Evolutionary conservation across 2,329 filamentous ascomycete species (phyloP).

Genomic region (Escovopsis weberi): DNA sequence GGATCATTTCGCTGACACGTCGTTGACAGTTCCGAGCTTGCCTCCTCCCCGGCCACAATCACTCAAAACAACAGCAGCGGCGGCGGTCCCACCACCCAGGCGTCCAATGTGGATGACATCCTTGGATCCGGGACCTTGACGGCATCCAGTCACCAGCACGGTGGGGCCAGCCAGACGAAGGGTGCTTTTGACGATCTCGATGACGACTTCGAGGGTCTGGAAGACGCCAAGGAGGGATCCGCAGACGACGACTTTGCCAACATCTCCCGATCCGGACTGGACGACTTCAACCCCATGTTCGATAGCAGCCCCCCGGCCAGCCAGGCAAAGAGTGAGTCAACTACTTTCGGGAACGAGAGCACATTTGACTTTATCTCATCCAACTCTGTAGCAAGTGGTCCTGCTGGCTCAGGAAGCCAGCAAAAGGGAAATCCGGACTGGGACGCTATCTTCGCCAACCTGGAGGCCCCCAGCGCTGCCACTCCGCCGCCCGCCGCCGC

Average conservation of each 20-base stretch:
- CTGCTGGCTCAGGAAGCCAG: conserved; percentile 22
- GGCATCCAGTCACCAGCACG: conserved; percentile 15
- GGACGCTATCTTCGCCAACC: conserved; percentile 82
- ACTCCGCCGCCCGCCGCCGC: conserved; percentile 8
- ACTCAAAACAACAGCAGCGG: conserved; percentile 9
- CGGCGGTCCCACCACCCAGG: conserved; percentile 9
- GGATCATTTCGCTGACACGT: too few species aligned
- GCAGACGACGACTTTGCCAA: conserved; percentile 69
- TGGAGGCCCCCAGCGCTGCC: conserved; percentile 41
- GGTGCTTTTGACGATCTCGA: conserved; percentile 61
- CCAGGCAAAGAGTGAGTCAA: conserved; percentile 38
- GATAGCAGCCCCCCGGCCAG: conserved; percentile 51
- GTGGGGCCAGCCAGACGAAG: conserved; percentile 21
- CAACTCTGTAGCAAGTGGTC: conserved; percentile 15
- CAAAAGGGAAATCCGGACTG: conserved; percentile 50
- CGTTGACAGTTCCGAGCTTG: conserved; percentile 13
- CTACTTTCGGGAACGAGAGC: conserved; percentile 37
- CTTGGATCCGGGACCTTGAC: conserved; percentile 23
- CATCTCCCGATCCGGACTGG: conserved; percentile 53
- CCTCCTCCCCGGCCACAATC: conserved; percentile 18
- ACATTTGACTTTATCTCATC: conserved; percentile 43
- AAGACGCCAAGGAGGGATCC: conserved; percentile 69
- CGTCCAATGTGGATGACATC: conserved; percentile 26
- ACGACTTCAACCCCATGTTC: conserved; percentile 72
- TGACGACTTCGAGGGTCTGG: conserved; percentile 67